These are phyloP conservation scores for Mallotus repandus DNA, from an alignment of 441 rosid genomes.

Conservation along the genomic window DNA sequence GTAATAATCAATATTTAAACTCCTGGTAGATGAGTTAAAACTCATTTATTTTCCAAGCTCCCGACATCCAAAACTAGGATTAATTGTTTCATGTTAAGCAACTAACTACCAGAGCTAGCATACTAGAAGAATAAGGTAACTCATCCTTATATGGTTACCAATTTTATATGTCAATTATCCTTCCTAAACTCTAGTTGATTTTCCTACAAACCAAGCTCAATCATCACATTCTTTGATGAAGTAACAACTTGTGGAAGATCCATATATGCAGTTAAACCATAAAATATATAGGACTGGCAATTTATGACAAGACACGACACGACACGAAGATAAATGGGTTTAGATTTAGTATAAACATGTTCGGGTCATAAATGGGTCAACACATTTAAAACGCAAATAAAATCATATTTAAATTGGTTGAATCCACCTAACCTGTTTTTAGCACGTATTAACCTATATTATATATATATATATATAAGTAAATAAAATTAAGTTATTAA, in stretches of 20 bases:
- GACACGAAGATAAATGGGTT: too few species aligned
- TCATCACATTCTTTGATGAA: neutral
- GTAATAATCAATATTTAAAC: conserved; percentile 1
- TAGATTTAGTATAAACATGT: too few species aligned
- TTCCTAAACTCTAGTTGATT: neutral
- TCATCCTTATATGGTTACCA: neutral
- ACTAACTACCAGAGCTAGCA: neutral
- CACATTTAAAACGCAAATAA: too few species aligned
- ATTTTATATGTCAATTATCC: neutral
- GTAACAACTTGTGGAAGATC: neutral
- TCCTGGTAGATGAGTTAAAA: neutral
- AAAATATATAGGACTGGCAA: neutral
- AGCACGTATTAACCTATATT: too few species aligned
- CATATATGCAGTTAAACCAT: conserved; percentile 3
- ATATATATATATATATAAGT: too few species aligned
- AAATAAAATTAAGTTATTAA: too few species aligned
- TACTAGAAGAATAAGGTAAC: neutral
- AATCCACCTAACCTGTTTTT: too few species aligned
- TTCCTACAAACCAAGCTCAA: neutral
- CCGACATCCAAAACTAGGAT: neutral
- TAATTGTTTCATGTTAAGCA: neutral
- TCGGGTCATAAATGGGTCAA: too few species aligned
- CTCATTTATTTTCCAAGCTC: neutral
- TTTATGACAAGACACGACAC: too few species aligned
- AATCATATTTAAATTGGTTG: too few species aligned